A percentile compares a stretch with the other conserved stretches of the same genome.
Conservation (phyloP, 208 protist genomes). For the Leishmania arabica region DNA sequence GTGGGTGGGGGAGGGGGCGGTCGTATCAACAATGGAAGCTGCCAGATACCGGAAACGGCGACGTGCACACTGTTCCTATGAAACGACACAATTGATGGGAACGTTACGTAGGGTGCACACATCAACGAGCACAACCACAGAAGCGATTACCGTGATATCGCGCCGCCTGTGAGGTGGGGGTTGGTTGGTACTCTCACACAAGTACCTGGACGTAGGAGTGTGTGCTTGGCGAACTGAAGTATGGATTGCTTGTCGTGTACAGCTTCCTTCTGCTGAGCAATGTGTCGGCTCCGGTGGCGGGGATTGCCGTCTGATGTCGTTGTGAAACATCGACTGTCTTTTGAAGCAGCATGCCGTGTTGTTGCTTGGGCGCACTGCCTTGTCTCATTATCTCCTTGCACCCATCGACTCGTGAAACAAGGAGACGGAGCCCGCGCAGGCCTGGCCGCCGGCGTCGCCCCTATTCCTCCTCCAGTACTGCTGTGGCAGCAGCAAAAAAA, state of each 20-base stretch:
- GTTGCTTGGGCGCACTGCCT: slow-evolving; percentile 21
- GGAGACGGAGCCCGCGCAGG: slow-evolving; percentile 13
- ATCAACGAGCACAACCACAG: slow-evolving; percentile 31
- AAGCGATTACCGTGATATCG: slow-evolving; percentile 19
- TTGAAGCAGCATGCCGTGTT: slow-evolving; percentile 53
- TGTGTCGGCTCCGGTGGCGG: slow-evolving; percentile 41
- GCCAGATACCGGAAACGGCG: slow-evolving; percentile 5
- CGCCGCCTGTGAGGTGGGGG: slow-evolving; percentile 27
- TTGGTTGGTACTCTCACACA: slow-evolving; percentile 49
- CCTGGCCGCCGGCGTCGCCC: background rate
- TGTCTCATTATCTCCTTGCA: slow-evolving; percentile 34
- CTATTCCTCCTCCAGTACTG: too few species aligned
- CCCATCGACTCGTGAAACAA: slow-evolving; percentile 54
- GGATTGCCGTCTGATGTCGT: slow-evolving; percentile 47
- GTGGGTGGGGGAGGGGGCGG: background rate
- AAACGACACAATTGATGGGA: slow-evolving; percentile 35
- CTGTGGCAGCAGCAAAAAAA: background rate
- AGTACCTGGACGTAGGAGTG: slow-evolving; percentile 44
- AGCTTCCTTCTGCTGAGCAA: slow-evolving; percentile 34
- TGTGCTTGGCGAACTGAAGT: slow-evolving; percentile 37
- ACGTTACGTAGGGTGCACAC: slow-evolving; percentile 42
- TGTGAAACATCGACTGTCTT: slow-evolving; percentile 44
- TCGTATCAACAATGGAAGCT: slow-evolving; percentile 25
- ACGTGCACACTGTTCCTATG: slow-evolving; percentile 2
- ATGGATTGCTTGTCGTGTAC: slow-evolving; percentile 31